A percentile compares a stretch with the other conserved stretches of the same genome.
Conservation (phyloP, 208 protist genomes). For the Leishmania braziliensis region DNA sequence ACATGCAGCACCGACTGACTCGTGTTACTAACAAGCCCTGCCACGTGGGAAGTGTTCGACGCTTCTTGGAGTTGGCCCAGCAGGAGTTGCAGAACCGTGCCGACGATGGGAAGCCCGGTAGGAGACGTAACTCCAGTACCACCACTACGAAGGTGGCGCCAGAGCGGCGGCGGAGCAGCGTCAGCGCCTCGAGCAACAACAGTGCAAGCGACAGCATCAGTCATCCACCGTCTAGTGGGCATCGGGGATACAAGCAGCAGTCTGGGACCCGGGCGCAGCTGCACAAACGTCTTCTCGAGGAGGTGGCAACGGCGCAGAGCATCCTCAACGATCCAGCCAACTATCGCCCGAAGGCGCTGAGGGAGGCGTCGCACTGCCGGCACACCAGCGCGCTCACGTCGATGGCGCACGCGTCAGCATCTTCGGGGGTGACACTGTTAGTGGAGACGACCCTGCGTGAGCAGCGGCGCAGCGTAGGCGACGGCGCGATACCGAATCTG, state of each 20-base stretch:
- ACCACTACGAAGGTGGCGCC: not conserved
- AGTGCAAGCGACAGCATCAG: constrained; percentile 3
- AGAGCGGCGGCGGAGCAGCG: not conserved
- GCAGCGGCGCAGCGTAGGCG: not conserved
- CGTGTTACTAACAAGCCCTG: constrained; percentile 48
- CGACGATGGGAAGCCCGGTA: not conserved
- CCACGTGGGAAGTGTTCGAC: constrained; percentile 45
- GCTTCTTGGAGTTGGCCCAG: constrained; percentile 50
- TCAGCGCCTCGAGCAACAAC: constrained; percentile 5
- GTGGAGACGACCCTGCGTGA: not conserved
- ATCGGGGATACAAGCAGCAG: constrained; percentile 10
- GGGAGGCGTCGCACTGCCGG: not conserved
- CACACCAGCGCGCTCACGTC: not conserved
- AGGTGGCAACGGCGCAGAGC: constrained; percentile 24
- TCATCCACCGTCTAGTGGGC: not conserved
- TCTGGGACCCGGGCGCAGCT: constrained; percentile 5
- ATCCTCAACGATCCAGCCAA: constrained; percentile 22
- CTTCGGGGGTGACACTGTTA: not conserved
- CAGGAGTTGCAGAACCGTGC: constrained; percentile 34
- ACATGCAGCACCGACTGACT: constrained; percentile 52
- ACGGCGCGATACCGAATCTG: not conserved
- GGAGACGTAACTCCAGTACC: not conserved
- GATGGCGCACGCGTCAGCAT: constrained; percentile 1
- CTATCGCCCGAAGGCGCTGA: constrained; percentile 14
- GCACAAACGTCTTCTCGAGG: constrained; percentile 25